Percentiles rank a stretch among this genome's conserved stretches.
Evolutionary conservation across 495 filamentous ascomycete genomes (phyloP).

Genomic region (Sabuloglossum arenarium): DNA sequence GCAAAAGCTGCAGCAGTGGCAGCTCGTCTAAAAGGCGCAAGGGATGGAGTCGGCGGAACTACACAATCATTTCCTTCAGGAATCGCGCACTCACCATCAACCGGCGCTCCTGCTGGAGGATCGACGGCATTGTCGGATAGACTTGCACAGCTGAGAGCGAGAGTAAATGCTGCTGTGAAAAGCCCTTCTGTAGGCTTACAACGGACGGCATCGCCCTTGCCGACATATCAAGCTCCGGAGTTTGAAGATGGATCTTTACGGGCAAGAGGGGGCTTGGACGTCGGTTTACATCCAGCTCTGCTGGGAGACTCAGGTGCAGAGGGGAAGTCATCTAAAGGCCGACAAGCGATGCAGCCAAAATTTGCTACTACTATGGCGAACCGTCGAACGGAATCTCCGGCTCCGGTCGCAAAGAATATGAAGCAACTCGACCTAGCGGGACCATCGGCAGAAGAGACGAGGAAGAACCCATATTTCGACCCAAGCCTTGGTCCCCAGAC

Average conservation of each 20-base stretch:
- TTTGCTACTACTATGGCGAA: slow-evolving; percentile 38
- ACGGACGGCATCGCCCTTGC: slow-evolving; percentile 18
- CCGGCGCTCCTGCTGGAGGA: slow-evolving; percentile 9
- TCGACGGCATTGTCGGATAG: slow-evolving; percentile 26
- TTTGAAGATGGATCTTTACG: slow-evolving; percentile 28
- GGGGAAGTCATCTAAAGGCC: slow-evolving; percentile 36
- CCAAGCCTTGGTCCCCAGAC: slow-evolving; percentile 42
- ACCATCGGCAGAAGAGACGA: slow-evolving; percentile 43
- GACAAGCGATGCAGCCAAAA: slow-evolving; percentile 29
- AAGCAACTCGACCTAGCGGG: slow-evolving; percentile 48
- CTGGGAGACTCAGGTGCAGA: slow-evolving; percentile 51
- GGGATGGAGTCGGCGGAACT: slow-evolving; percentile 17
- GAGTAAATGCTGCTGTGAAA: slow-evolving; percentile 52
- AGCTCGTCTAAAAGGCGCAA: slow-evolving; percentile 29
- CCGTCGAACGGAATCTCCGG: slow-evolving; percentile 30
- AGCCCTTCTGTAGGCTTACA: slow-evolving; percentile 18
- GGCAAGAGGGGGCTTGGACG: slow-evolving; percentile 61
- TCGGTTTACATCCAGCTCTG: slow-evolving; percentile 71
- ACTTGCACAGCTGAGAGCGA: slow-evolving; percentile 53
- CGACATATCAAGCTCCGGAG: slow-evolving; percentile 20
- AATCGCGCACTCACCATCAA: slow-evolving; percentile 19
- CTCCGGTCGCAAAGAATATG: slow-evolving; percentile 21
- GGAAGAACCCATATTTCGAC: slow-evolving; percentile 76
- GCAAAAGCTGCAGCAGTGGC: slow-evolving; percentile 38
- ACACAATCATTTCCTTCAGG: slow-evolving; percentile 18